These are phyloP conservation scores for Botrytis squamosa DNA, from an alignment of 2,329 filamentous ascomycete genomes.

Conservation along the genomic window DNA sequence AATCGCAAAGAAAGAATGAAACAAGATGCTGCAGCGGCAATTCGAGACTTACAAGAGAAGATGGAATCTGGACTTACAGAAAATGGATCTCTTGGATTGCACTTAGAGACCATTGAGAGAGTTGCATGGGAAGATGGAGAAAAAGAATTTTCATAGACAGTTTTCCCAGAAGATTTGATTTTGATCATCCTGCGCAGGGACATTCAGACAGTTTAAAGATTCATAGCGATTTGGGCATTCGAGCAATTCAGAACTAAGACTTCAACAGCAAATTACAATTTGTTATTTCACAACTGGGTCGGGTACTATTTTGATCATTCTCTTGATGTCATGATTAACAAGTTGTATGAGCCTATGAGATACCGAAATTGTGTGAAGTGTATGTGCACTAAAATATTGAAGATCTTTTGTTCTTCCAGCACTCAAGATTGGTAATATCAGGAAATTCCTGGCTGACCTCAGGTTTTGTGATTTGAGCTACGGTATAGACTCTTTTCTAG, in stretches of 20 bases:
- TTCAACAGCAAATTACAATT: background rate
- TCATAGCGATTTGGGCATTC: background rate
- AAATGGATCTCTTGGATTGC: background rate
- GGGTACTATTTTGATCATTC: background rate
- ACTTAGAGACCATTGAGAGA: no score
- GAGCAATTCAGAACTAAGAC: background rate
- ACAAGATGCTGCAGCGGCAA: background rate
- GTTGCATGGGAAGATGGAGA: background rate
- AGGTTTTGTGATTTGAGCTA: background rate
- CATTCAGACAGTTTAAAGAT: background rate
- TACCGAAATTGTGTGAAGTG: no score
- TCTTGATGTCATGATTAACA: background rate
- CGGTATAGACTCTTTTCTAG: background rate
- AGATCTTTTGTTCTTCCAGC: background rate
- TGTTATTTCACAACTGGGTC: rapidly evolving
- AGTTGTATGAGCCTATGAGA: background rate
- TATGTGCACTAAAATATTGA: background rate
- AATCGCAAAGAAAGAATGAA: background rate
- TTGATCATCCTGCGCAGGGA: rapidly evolving
- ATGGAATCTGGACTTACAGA: background rate
- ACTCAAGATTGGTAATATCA: no score
- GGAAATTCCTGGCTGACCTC: background rate
- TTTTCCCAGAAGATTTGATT: background rate
- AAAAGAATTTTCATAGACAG: no score
- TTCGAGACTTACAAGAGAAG: background rate